phyloP scores from a whole-genome alignment of 163 green algal genomes.

The Chlorella variabilis region DNA sequence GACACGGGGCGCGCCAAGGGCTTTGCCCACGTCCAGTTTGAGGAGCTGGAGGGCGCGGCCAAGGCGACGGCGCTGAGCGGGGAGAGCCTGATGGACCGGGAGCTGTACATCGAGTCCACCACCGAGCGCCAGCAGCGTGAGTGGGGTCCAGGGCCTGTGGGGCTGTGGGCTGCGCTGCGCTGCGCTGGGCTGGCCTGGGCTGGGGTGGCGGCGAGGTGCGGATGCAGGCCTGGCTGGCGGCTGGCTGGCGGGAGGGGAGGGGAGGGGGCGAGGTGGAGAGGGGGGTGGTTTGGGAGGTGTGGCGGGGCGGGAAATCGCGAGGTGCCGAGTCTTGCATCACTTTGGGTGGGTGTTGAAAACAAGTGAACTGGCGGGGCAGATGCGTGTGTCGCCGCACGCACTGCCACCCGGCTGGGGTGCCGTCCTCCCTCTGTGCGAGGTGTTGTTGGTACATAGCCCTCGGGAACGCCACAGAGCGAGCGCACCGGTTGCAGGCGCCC shows the following conservation, averaged over 20 bases:
- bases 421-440: constrained; percentile 32
- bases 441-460: constrained; percentile 56
- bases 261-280: neutral
- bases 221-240: neutral
- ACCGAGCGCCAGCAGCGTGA: constrained; percentile 52
- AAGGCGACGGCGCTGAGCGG: constrained; percentile 73
- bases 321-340: too few relatives aligned
- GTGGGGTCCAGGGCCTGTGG: neutral
- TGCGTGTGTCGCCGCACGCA: constrained; percentile 46
- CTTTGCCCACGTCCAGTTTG: constrained; percentile 94
- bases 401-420: constrained; percentile 41
- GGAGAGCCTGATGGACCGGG: constrained; percentile 70
- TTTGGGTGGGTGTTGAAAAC: too few relatives aligned
- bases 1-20: constrained; percentile 75
- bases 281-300: neutral
- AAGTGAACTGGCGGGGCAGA: constrained; percentile 39
- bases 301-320: too few relatives aligned
- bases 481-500: constrained; percentile 50
- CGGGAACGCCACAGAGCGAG: constrained; percentile 63
- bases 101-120: constrained; percentile 82
- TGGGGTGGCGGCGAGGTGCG: too few relatives aligned
- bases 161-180: neutral
- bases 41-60: constrained; percentile 61
- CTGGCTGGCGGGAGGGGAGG: neutral
- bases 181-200: too few relatives aligned